A percentile compares a stretch with the other conserved stretches of the same genome.
Evolutionary conservation across 106 monocot species (phyloP).

Genomic region (Phalaenopsis equestris): DNA sequence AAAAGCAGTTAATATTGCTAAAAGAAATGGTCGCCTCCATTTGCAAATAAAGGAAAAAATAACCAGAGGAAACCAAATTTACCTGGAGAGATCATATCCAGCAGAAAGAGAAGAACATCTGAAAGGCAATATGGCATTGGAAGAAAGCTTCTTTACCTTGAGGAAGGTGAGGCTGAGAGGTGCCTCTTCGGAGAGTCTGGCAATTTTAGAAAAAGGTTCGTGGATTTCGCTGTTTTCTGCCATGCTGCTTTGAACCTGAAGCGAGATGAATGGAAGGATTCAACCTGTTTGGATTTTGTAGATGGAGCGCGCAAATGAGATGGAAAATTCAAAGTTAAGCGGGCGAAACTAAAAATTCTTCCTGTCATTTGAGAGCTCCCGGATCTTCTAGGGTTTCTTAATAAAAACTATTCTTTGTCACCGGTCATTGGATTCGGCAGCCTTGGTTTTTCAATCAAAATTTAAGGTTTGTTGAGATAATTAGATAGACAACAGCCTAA

Average conservation of each 20-base stretch:
- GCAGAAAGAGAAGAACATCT: slow-evolving; percentile 54
- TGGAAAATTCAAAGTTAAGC: too few relatives aligned
- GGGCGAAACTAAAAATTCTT: too few relatives aligned
- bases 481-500: too few relatives aligned
- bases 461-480: too few relatives aligned
- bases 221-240: slow-evolving; percentile 4
- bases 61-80: background rate
- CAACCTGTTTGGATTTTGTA: background rate
- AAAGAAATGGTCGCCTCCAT: background rate
- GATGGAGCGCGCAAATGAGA: too few relatives aligned
- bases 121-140: slow-evolving; percentile 51
- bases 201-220: slow-evolving; percentile 32
- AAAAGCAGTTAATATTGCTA: background rate
- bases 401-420: too few relatives aligned
- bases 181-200: slow-evolving; percentile 18
- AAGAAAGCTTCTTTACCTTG: slow-evolving; percentile 60
- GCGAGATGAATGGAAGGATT: background rate
- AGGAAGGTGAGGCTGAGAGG: slow-evolving; percentile 6
- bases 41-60: background rate
- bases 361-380: too few relatives aligned
- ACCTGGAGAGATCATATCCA: slow-evolving; percentile 88
- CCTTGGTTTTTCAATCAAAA: too few relatives aligned
- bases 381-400: too few relatives aligned
- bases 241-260: slow-evolving; percentile 3
- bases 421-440: too few relatives aligned